These are phyloP conservation scores for Umbelopsis isabellina DNA, from an alignment of 192 early-diverging fungal species.

Conservation along the genomic window DNA sequence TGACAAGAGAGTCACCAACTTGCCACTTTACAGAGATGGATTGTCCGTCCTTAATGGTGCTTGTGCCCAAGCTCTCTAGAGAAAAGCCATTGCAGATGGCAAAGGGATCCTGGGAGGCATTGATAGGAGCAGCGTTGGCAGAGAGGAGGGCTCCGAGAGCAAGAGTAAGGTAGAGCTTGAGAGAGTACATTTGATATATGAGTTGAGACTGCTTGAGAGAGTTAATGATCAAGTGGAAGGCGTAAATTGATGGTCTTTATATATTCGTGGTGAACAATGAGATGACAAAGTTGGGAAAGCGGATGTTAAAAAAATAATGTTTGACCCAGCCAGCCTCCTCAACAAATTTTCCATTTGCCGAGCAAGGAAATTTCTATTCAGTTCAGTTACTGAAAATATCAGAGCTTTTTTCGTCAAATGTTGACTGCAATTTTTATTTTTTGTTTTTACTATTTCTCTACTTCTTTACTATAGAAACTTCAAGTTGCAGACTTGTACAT, in stretches of 20 bases:
- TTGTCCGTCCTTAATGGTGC: background rate
- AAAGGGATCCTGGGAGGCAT: background rate
- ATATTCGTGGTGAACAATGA: slow-evolving; percentile 7
- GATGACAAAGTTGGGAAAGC: background rate
- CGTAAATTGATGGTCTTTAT: background rate
- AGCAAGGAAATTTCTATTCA: background rate
- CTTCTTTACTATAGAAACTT: too few relatives aligned
- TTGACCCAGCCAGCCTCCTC: background rate
- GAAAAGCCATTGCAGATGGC: slow-evolving; percentile 7
- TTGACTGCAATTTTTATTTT: too few relatives aligned
- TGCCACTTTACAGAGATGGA: background rate
- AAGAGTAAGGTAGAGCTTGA: background rate
- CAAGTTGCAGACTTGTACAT: too few relatives aligned
- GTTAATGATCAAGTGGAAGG: background rate
- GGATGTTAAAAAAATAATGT: slow-evolving; percentile 1
- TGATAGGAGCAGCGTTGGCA: background rate
- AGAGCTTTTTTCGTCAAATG: too few relatives aligned
- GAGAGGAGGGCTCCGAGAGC: background rate
- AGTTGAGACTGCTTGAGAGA: background rate
- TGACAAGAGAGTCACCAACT: background rate
- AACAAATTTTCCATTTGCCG: background rate
- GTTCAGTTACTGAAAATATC: background rate
- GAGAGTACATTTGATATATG: background rate
- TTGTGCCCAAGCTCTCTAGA: background rate
- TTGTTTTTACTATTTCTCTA: too few relatives aligned